Evolutionary conservation across 1,284 basidiomycete genomes (phyloP).

Genomic region (Entoloma clypeatum): DNA sequence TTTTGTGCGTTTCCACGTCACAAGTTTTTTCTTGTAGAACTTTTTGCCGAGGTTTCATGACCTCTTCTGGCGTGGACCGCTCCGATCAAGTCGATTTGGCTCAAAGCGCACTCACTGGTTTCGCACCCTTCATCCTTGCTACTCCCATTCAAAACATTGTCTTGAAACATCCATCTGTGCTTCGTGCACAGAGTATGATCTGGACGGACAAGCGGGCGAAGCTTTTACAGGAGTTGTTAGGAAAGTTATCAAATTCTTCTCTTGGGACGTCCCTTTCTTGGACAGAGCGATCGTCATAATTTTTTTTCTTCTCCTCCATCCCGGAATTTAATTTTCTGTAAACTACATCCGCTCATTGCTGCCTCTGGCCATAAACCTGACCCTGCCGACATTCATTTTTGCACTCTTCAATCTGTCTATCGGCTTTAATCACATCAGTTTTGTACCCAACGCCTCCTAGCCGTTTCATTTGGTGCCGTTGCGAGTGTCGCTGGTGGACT

Average conservation of each 20-base stretch:
- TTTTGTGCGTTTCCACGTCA: constrained; percentile 83
- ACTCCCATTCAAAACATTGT: constrained; percentile 60
- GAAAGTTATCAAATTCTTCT: constrained; percentile 87
- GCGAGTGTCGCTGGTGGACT: constrained; percentile 74
- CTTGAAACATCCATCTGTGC: constrained; percentile 73
- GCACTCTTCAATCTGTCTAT: constrained; percentile 79
- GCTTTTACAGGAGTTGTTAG: constrained; percentile 78
- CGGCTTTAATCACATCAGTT: constrained; percentile 1
- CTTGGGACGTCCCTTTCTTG: constrained; percentile 78
- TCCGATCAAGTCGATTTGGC: constrained; percentile 74
- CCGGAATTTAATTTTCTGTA: constrained; percentile 3
- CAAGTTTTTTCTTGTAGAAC: constrained; percentile 39
- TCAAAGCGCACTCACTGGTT: constrained; percentile 79
- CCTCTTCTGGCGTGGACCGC: constrained; percentile 56
- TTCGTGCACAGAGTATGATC: constrained; percentile 76
- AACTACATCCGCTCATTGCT: constrained; percentile 75
- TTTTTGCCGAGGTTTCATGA: background rate
- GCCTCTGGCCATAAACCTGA: constrained; percentile 65
- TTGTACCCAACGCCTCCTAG: constrained; percentile 31
- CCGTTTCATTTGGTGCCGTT: constrained; percentile 71
- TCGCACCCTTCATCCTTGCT: constrained; percentile 70
- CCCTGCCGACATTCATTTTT: constrained; percentile 79
- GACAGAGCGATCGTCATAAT: constrained; percentile 59
- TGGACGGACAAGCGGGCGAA: constrained; percentile 92
- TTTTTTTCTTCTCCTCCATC: background rate